Conservation (phyloP, 2,329 filamentous ascomycete genomes). For the Myriosclerotinia scirpicola region DNA sequence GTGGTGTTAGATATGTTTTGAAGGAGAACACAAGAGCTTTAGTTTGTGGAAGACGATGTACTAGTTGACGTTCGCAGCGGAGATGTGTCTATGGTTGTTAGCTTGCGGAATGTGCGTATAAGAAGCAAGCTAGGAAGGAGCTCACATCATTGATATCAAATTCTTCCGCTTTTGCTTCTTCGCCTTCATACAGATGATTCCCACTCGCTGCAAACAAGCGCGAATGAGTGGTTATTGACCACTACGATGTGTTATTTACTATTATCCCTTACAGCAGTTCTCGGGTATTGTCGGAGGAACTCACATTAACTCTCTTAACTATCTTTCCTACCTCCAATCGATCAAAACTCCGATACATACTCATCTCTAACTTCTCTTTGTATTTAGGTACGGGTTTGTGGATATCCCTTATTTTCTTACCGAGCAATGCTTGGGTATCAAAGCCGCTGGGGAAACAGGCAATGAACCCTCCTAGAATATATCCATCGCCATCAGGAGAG, state of each 20-base stretch:
- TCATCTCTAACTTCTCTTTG: slow-evolving; percentile 53
- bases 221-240: slow-evolving; percentile 47
- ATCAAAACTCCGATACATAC: slow-evolving; percentile 63
- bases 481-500: slow-evolving; percentile 42
- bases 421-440: slow-evolving; percentile 55
- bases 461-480: slow-evolving; percentile 56
- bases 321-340: slow-evolving; percentile 52
- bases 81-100: slow-evolving; percentile 45
- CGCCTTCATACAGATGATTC: slow-evolving; percentile 47
- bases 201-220: slow-evolving; percentile 43
- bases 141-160: slow-evolving; percentile 48
- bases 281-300: slow-evolving; percentile 11
- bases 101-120: background rate
- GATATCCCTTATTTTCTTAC: slow-evolving; percentile 52
- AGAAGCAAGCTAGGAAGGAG: slow-evolving; percentile 4
- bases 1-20: slow-evolving; percentile 61
- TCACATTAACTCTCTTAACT: slow-evolving; percentile 54
- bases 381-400: slow-evolving; percentile 61
- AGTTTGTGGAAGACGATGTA: slow-evolving; percentile 57
- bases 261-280: background rate
- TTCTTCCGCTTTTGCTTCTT: slow-evolving; percentile 41
- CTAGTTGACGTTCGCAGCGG: slow-evolving; percentile 59
- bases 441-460: slow-evolving; percentile 60
- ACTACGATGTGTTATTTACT: slow-evolving; percentile 35
- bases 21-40: slow-evolving; percentile 59